These are phyloP conservation scores for Priceomyces fermenticarens DNA, from an alignment of 805 yeast genomes.

Conservation along the genomic window DNA sequence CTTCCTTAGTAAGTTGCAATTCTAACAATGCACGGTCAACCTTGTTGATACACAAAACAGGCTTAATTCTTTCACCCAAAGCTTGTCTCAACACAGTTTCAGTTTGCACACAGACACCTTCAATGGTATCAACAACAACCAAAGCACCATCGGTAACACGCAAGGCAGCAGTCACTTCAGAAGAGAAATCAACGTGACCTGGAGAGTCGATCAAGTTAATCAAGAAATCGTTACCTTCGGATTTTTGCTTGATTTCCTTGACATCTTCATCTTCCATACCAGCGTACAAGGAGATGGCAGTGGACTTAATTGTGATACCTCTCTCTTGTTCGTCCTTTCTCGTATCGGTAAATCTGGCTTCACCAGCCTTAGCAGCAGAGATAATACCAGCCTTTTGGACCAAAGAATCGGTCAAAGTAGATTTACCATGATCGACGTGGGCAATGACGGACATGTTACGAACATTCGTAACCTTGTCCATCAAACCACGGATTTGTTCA, in stretches of 20 bases:
- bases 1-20: slow-evolving; percentile 98
- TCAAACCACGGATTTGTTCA: slow-evolving; percentile 93
- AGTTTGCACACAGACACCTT: slow-evolving; percentile 99
- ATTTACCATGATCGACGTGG: slow-evolving; percentile 99
- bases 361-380: slow-evolving; percentile 99
- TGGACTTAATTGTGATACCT: slow-evolving; percentile 99
- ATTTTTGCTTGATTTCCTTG: slow-evolving; percentile 87
- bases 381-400: slow-evolving; percentile 99
- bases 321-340: slow-evolving; percentile 99
- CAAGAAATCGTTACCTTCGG: slow-evolving; percentile 91
- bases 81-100: slow-evolving; percentile 99
- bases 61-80: slow-evolving; percentile 98
- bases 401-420: slow-evolving; percentile 98
- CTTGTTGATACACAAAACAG: slow-evolving; percentile 97
- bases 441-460: slow-evolving; percentile 99
- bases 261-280: slow-evolving; percentile 82
- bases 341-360: slow-evolving; percentile 99
- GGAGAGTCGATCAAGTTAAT: slow-evolving; percentile 99
- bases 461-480: slow-evolving; percentile 99
- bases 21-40: slow-evolving; percentile 99
- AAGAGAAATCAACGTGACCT: slow-evolving; percentile 99
- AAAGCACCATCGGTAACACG: slow-evolving; percentile 99
- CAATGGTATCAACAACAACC: slow-evolving; percentile 98
- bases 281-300: slow-evolving; percentile 95
- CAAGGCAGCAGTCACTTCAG: slow-evolving; percentile 99